These are phyloP conservation scores for Arthrobotrys pseudoclavata DNA, from an alignment of 2,329 filamentous ascomycete genomes.

Conservation along the genomic window DNA sequence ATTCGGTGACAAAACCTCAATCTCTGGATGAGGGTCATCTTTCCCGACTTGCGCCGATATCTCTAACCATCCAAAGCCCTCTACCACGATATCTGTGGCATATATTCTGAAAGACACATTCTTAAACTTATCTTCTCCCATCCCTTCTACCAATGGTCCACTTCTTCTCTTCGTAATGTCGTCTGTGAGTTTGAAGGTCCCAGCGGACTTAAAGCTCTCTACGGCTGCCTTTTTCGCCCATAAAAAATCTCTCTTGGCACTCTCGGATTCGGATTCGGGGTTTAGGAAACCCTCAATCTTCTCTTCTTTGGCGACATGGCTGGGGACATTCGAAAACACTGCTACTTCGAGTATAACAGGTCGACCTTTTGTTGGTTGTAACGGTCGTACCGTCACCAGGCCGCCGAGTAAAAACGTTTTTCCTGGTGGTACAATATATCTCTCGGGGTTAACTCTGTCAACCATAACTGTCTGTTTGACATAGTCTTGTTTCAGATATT, in stretches of 20 bases:
- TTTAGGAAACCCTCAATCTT: constrained; percentile 72
- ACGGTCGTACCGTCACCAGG: constrained; percentile 86
- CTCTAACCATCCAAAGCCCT: constrained; percentile 95
- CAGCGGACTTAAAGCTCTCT: constrained; percentile 71
- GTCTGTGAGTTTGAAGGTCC: constrained; percentile 79
- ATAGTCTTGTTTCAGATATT: constrained; percentile 60
- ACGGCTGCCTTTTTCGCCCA: constrained; percentile 30
- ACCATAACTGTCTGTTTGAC: constrained; percentile 77
- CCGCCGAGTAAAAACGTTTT: constrained; percentile 88
- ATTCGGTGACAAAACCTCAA: constrained; percentile 61
- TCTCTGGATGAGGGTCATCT: constrained; percentile 67
- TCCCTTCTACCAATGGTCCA: constrained; percentile 72
- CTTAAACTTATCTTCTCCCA: constrained; percentile 75
- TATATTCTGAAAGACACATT: constrained; percentile 85
- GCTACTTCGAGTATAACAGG: constrained; percentile 39
- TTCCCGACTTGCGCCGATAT: constrained; percentile 83
- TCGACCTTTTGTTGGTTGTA: constrained; percentile 67
- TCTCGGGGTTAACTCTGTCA: constrained; percentile 78
- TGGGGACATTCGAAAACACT: constrained; percentile 81
- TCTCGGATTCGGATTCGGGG: not conserved
- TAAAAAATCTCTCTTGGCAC: not conserved
- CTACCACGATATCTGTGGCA: constrained; percentile 85
- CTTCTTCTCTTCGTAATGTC: constrained; percentile 86
- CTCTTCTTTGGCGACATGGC: constrained; percentile 82
- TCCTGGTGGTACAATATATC: constrained; percentile 78